Evolutionary conservation across 2,329 filamentous ascomycete species (phyloP), one percentile per base, ranked within the genome.

Genomic region (Emydomyces testavorans): DNA sequence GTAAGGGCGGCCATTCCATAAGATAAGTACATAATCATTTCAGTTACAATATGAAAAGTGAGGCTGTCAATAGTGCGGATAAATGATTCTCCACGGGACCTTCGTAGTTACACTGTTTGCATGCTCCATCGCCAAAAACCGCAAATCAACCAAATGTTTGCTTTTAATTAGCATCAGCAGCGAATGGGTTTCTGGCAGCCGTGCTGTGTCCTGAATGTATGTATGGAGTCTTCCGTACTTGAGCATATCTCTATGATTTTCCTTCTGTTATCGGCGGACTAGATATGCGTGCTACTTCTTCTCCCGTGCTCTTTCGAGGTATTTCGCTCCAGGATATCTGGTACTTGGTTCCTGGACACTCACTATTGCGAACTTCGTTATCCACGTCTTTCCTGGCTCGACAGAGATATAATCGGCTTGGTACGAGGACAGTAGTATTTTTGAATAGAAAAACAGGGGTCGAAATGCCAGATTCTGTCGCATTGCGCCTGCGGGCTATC

Each of bases 401-500:
- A 10, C 43, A 24, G 11, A 7, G 16, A 18, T 34, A 32, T 34
- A 32, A n/a, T 8, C 40, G 23, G 24, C 15, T 32, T 28, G 11
- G 28, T 20, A 39, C 45, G 36, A 7, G 20, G 11, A 13, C 36
- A n/a, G 28, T 2, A 6, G 15, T 32, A 3, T 13, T 35, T 16
- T 20, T n/a, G 20, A 32, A 24, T 7, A 40, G 13, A n/a, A 13
- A 29, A 18, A 34, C 1, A 34, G 13, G 20, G 4, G 16, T 32
- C 18, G 36, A 47, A 31, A 39, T 40, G 45, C n/a, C 45, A 39
- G 35, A 37, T 28, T 45, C 32, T 21, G 45, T 36, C 10, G 36
- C 36, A 34, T 32, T 32, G 36, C 45, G 45, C 35, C 36, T 40
- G 28, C 36, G 45, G 37, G 45, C 45, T 18, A 47, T 47, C 11